These are phyloP conservation scores for Saksenaea vasiformis DNA, from an alignment of 371 early-diverging fungal species.

Conservation along the genomic window DNA sequence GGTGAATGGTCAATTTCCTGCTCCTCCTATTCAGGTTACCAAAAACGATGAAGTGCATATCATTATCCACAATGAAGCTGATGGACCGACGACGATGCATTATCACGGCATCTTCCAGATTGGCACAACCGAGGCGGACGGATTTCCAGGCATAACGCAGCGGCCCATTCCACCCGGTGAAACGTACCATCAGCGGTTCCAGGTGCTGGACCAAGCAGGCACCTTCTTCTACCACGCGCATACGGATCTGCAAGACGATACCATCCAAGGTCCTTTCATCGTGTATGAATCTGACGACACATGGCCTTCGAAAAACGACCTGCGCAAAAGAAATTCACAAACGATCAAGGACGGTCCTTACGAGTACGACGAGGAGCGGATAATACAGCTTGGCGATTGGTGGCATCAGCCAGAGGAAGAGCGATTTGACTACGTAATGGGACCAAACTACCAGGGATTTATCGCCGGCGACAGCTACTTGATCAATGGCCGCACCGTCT, in stretches of 20 bases:
- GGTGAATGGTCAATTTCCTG: constrained; percentile 48
- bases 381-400: constrained; percentile 38
- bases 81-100: constrained; percentile 19
- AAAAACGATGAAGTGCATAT: constrained; percentile 35
- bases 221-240: constrained; percentile 46
- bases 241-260: constrained; percentile 33
- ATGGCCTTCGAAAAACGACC: constrained; percentile 2
- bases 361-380: constrained; percentile 36
- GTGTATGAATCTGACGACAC: constrained; percentile 31
- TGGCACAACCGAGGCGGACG: constrained; percentile 30
- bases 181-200: constrained; percentile 23
- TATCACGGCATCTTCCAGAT: constrained; percentile 38
- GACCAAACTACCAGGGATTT: constrained; percentile 14
- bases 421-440: constrained; percentile 19
- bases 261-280: constrained; percentile 37
- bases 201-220: constrained; percentile 28
- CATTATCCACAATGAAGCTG: constrained; percentile 29
- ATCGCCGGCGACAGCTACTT: constrained; percentile 34
- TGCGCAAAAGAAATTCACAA: neutral
- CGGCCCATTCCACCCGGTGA: constrained; percentile 28
- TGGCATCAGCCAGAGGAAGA: constrained; percentile 28
- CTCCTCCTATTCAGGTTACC: constrained; percentile 38
- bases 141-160: constrained; percentile 38
- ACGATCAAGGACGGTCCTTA: constrained; percentile 27
- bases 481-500: constrained; percentile 33